Evolutionary conservation across 1,284 basidiomycete species (phyloP).

Genomic region (Ustilago lituana): DNA sequence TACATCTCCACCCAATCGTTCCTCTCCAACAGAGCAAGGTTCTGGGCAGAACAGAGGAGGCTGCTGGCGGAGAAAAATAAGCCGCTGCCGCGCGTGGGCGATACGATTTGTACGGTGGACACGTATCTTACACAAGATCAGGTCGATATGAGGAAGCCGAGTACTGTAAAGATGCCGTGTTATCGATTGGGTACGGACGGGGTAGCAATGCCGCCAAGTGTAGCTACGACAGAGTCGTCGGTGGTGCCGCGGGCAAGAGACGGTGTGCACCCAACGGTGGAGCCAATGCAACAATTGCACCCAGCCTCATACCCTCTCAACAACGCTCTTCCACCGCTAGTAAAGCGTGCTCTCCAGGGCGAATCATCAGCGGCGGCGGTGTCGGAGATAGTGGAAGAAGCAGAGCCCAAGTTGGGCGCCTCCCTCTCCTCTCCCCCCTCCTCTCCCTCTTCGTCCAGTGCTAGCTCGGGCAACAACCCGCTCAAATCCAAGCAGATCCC

Average conservation of each 20-base stretch:
- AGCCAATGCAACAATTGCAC: no score
- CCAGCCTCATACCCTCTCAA: no score
- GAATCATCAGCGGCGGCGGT: no score
- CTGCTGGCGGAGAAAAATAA: constrained; percentile 12
- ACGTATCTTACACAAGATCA: constrained; percentile 23
- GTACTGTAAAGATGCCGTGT: constrained; percentile 13
- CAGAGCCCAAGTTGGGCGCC: no score
- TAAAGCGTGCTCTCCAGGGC: no score
- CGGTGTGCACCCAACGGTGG: no score
- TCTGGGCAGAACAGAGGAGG: not conserved
- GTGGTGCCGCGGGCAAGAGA: no score
- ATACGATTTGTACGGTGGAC: constrained; percentile 25
- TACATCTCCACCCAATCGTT: constrained; percentile 27
- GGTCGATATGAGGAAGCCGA: constrained; percentile 29
- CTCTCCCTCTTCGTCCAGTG: not conserved
- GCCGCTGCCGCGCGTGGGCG: constrained; percentile 25
- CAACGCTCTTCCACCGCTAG: no score
- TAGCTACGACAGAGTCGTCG: no score
- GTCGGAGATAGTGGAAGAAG: constrained; percentile 14
- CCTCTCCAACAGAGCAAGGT: constrained; percentile 10
- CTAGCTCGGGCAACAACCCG: not conserved
- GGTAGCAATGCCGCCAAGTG: not conserved
- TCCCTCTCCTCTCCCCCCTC: not conserved
- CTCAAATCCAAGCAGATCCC: not conserved
- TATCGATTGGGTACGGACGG: constrained; percentile 3